Conservation (phyloP, 371 early-diverging fungal genomes). For the Lichtheimia hyalospora region DNA sequence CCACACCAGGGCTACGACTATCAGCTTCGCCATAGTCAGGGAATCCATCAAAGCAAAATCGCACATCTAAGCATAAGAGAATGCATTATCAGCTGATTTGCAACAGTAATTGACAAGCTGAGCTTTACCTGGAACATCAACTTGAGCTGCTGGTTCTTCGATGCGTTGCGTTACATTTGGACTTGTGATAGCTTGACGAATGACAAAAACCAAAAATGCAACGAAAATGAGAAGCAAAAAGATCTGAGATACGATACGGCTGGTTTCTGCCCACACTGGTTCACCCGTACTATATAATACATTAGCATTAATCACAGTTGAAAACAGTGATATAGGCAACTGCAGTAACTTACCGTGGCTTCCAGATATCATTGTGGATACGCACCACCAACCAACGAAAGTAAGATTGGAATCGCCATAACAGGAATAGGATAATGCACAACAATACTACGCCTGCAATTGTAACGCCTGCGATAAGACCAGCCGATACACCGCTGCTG, state of each 20-base stretch:
- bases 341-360: conserved; percentile 33
- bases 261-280: conserved; percentile 50
- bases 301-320: background rate
- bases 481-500: conserved; percentile 25
- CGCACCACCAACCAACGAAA: conserved; percentile 34
- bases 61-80: conserved; percentile 31
- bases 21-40: conserved; percentile 11
- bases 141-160: conserved; percentile 26
- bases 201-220: conserved; percentile 42
- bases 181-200: conserved; percentile 45
- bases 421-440: conserved; percentile 36
- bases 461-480: conserved; percentile 45
- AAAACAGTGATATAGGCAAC: background rate
- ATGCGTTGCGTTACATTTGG: conserved; percentile 47
- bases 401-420: conserved; percentile 42
- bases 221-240: conserved; percentile 41
- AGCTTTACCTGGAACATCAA: conserved; percentile 35
- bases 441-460: conserved; percentile 32
- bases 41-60: conserved; percentile 52
- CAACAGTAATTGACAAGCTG: background rate
- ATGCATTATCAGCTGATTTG: too few species aligned
- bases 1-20: conserved; percentile 26
- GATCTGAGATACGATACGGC: conserved; percentile 38
- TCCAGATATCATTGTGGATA: conserved; percentile 48
- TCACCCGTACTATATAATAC: conserved; percentile 36